phyloP scores from a whole-genome alignment of 2,329 filamentous ascomycete genomes.

The Venturia asperata region DNA sequence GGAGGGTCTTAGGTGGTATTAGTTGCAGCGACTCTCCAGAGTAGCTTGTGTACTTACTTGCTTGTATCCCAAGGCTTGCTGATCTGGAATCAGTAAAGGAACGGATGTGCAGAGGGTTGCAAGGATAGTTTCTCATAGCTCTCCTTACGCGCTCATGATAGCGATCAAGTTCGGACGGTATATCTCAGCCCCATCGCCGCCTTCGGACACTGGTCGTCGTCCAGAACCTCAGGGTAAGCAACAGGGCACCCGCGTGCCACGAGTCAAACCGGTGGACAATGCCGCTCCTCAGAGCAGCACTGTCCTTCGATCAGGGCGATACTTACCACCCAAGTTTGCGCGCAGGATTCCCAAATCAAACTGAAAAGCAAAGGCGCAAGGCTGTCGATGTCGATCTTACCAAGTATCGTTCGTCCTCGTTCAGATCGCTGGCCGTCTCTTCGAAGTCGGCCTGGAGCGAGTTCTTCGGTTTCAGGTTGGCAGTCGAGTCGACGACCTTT shows the following conservation, averaged over 20 bases:
- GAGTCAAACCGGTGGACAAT: constrained; percentile 15
- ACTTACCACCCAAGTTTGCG: constrained; percentile 19
- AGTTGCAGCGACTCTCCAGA: background rate
- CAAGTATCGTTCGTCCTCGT: constrained; percentile 20
- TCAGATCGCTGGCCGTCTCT: constrained; percentile 10
- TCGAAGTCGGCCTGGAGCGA: constrained; percentile 19
- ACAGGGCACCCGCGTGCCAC: constrained; percentile 20
- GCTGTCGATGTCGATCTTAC: constrained; percentile 17
- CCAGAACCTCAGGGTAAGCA: constrained; percentile 5
- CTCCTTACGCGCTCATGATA: constrained; percentile 22
- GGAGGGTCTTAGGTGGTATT: constrained; percentile 14
- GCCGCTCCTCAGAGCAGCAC: background rate
- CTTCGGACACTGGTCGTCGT: background rate
- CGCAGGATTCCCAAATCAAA: background rate
- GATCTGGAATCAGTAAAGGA: constrained; percentile 1
- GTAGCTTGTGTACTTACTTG: constrained; percentile 5
- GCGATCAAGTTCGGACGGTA: constrained; percentile 21
- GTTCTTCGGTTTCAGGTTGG: constrained; percentile 9
- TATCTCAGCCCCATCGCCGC: constrained; percentile 20
- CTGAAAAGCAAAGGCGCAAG: background rate
- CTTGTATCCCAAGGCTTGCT: constrained; percentile 20
- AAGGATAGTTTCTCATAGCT: constrained; percentile 19
- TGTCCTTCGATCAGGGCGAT: constrained; percentile 16
- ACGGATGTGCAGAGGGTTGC: background rate
- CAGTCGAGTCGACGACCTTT: background rate